phyloP scores from a whole-genome alignment of 2,329 filamentous ascomycete genomes.

The Penicillium palitans region DNA sequence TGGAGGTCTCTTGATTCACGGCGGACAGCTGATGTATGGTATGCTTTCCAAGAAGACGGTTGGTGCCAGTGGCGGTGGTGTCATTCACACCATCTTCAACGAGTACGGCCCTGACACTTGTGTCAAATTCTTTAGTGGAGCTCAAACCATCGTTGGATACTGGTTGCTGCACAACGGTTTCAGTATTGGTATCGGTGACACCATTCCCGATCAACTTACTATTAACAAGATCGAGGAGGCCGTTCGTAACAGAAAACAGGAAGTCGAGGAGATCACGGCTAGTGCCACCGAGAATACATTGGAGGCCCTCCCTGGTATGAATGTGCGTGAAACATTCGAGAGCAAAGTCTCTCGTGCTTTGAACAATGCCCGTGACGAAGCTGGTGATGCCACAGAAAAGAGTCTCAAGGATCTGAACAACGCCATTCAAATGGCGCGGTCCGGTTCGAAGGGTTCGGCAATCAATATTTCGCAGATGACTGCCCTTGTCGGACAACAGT shows the following conservation, averaged over 20 bases:
- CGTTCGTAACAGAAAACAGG: slow-evolving; percentile 76
- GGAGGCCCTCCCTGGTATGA: slow-evolving; percentile 96
- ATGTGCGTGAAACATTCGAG: slow-evolving; percentile 96
- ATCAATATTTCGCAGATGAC: slow-evolving; percentile 99
- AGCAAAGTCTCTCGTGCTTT: slow-evolving; percentile 92
- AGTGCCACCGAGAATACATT: slow-evolving; percentile 82
- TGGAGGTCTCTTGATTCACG: slow-evolving; percentile 77
- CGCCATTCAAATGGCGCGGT: slow-evolving; percentile 91
- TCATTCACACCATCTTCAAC: slow-evolving; percentile 95
- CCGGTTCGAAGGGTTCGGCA: slow-evolving; percentile 95
- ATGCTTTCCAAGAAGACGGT: slow-evolving; percentile 91
- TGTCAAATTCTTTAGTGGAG: slow-evolving; percentile 93
- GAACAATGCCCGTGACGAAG: slow-evolving; percentile 94
- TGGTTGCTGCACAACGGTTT: slow-evolving; percentile 96
- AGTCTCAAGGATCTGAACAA: slow-evolving; percentile 96
- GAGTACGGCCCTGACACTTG: slow-evolving; percentile 83
- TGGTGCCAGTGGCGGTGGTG: slow-evolving; percentile 83
- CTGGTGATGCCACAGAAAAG: slow-evolving; percentile 87
- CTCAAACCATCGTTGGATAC: slow-evolving; percentile 92
- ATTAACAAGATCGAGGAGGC: slow-evolving; percentile 81
- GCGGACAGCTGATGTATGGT: slow-evolving; percentile 86
- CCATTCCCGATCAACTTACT: slow-evolving; percentile 83
- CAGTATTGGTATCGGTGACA: slow-evolving; percentile 98
- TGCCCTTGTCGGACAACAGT: slow-evolving; percentile 94
- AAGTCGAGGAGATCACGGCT: slow-evolving; percentile 73